Percentiles rank a stretch among this genome's conserved stretches.
Conservation (phyloP, 106 monocot species). For the Acorus gramineus region DNA sequence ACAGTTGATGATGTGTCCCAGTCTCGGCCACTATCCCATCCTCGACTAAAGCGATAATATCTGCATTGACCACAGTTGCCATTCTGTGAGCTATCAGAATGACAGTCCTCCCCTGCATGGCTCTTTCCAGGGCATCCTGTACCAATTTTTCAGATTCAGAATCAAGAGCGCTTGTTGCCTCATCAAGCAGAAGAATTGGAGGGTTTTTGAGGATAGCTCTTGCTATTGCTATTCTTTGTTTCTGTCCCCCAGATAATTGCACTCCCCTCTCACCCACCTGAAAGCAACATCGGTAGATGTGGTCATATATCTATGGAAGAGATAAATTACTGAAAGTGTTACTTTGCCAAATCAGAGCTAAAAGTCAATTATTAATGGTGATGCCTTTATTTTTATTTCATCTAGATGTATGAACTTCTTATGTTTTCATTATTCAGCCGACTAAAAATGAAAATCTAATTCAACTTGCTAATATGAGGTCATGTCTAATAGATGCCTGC, state of each 20-base stretch:
- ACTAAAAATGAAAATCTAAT: too few species aligned
- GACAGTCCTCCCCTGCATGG: conserved; percentile 40
- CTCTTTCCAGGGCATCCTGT: conserved; percentile 38
- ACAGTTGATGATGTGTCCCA: conserved; percentile 33
- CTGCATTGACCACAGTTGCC: conserved; percentile 32
- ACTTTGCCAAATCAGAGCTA: too few species aligned
- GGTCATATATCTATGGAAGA: too few species aligned
- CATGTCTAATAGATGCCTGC: too few species aligned
- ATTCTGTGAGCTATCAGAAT: conserved; percentile 41
- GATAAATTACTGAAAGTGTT: too few species aligned
- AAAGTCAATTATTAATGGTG: too few species aligned
- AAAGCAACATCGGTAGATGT: not conserved
- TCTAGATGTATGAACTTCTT: not conserved
- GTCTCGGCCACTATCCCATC: conserved; percentile 33
- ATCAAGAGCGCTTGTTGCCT: conserved; percentile 49
- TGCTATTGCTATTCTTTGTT: conserved; percentile 50
- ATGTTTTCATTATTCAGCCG: too few species aligned
- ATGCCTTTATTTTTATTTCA: too few species aligned
- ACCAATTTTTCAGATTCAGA: conserved; percentile 39
- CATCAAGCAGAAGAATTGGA: conserved; percentile 45
- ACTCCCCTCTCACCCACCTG: conserved; percentile 39
- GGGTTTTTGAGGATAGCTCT: conserved; percentile 43
- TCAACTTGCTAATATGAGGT: too few species aligned
- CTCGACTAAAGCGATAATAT: conserved; percentile 32
- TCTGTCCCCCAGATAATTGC: conserved; percentile 42